These are phyloP conservation scores for Aspergillus ustus DNA, from an alignment of 2,329 filamentous ascomycete species.

Conservation along the genomic window DNA sequence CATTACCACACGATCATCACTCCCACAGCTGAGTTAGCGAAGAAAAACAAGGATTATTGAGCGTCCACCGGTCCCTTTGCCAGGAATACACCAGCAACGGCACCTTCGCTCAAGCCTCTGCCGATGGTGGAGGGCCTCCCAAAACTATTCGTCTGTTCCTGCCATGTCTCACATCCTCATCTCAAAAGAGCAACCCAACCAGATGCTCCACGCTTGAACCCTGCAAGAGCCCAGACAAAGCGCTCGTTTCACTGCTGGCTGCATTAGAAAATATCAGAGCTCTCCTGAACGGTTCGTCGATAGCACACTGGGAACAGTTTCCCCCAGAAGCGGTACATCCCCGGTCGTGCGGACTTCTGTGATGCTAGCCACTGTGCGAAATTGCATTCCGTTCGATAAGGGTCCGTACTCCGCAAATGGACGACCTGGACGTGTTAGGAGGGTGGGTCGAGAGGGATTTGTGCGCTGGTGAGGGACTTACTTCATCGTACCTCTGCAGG, in stretches of 20 bases:
- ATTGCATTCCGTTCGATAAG: conserved; percentile 32
- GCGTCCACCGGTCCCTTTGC: conserved; percentile 12
- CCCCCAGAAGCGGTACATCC: conserved; percentile 37
- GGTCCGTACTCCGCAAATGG: conserved; percentile 35
- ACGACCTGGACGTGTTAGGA: conserved; percentile 29
- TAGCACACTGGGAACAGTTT: conserved; percentile 41
- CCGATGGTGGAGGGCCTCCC: conserved; percentile 5
- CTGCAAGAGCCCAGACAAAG: neutral
- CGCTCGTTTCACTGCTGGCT: neutral
- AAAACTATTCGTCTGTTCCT: conserved; percentile 14
- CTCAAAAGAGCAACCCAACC: conserved; percentile 7
- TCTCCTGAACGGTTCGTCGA: conserved; percentile 35
- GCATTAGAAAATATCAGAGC: conserved; percentile 29
- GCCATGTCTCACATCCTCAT: conserved; percentile 17
- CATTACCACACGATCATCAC: conserved; percentile 15
- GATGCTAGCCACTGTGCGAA: conserved; percentile 40
- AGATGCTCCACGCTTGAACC: neutral
- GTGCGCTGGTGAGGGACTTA: conserved; percentile 20
- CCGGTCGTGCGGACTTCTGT: conserved; percentile 28
- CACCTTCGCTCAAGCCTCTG: neutral
- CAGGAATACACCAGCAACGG: conserved; percentile 10
- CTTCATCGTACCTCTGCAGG: conserved; percentile 35
- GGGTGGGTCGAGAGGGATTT: neutral
- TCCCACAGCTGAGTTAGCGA: conserved; percentile 9
- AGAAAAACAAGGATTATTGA: conserved; percentile 14